Base-by-base conservation (phyloP, 768 basidiomycete genomes). In the Termitomyces sp. region DNA sequence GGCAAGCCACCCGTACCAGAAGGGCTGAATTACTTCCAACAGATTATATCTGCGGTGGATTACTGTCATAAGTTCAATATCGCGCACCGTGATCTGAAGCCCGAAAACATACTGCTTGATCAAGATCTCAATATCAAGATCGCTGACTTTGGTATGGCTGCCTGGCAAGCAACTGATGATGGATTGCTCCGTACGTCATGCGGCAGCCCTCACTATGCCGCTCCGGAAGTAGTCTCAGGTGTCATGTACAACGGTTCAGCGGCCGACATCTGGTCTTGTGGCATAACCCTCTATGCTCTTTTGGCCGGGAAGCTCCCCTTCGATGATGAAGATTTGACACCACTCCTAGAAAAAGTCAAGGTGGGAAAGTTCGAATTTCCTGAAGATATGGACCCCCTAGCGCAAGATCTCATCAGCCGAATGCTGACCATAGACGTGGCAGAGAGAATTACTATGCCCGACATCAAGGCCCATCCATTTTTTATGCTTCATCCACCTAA, bases 221-320 rank as follows among this genome's bases (percentile, higher is more conserved):
- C 91, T 12, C 95, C 95, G 0, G 95, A 98, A 73, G 86, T 98
- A 56, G 83, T 96, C 60, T 80, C 82, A 69, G 93, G 93, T 4
- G 76, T 83, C 44, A 81, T 85, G 4, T 98, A 98, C 70, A 82
- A 93, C 64, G 95, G 95, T 8, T 82, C 86, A 3, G 79, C 83
- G n/a, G 86, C 93, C 19, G 95, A 98, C 72, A 92, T 95, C 68
- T 98, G 95, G 95, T 96, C 94, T 40, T 95, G 95, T 65, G 95
- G 95, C 55, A 85, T 98, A 67, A 94, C 96, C 62, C 81, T 98
- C 54, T 93, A 85, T 64, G 92, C 93, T 19, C 77, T 98, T n/a
- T 78, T 98, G 38, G 84, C 85, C 4, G 93, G 94, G 6, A 79
- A 82, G 42, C 78, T 97, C n/a, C 95, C 95, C 1, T 98, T 98